Base-by-base conservation (phyloP, 2,329 filamentous ascomycete species). In the Chaetomium sp. region DNA sequence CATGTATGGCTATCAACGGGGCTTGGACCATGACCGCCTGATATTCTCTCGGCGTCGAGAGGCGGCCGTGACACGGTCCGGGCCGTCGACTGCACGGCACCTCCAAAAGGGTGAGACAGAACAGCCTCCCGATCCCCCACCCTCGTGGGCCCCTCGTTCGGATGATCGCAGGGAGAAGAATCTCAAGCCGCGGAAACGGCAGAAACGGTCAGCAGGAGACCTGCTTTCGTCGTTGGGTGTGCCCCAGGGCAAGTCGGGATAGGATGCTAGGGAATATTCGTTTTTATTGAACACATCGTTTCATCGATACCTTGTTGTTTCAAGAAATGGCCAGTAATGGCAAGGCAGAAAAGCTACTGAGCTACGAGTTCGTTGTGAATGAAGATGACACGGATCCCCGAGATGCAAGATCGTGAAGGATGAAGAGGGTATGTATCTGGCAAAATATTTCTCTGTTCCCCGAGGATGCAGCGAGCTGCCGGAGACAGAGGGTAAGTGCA, bases 401-500 rank as follows among this genome's bases (percentile, higher is more conserved):
- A 5, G 12, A 23, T 23, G 23, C 23, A 25, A 19, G 13, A 47
- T 8, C 9, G n/a, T n/a, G 2, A 31, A 27, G 2, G 23, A 21
- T 25, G 35, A 45, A 8, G 25, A 33, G 33, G 23, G 42, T 12
- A 70, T 75, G 74, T 76, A 69, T 73, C 73, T 64, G 68, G 69
- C 69, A 60, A 72, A 71, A 71, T 72, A 75, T 76, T 77, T 78
- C 75, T 76, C 75, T 70, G 70, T 71, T 72, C 71, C 67, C 72
- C 74, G 71, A 75, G 64, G 65, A 25, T 57, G 62, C 58, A 64
- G 42, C 50, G 54, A 70, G 71, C 70, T 67, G 67, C 70, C 65
- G 72, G 76, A 77, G 78, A 75, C 78, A 81, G 77, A 81, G 76
- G 80, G 81, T 82, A 83, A 83, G 81, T 77, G 77, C 75, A 75